Evolutionary conservation across 1,139 yeast genomes (phyloP), one percentile per base, ranked within the genome.

Genomic region (Yamadazyma spencermartinsiae): DNA sequence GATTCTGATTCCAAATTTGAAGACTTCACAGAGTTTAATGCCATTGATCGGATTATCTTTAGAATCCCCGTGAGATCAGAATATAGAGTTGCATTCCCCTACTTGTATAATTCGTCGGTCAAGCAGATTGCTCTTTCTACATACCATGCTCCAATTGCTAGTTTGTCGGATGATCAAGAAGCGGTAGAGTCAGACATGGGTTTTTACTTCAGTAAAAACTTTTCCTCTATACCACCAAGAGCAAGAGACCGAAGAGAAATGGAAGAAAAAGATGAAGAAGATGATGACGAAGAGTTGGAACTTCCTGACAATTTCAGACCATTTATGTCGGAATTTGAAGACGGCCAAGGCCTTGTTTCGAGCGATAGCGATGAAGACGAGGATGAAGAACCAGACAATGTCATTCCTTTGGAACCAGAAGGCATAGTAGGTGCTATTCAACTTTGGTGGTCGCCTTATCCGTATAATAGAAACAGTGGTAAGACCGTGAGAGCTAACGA

Each of bases 21-120:
- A 45, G 97, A 89, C 54, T 85, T 76, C 57, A 87, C 88, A 35
- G 98, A 92, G 57, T 90, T 92, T 62, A 89, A 90, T 55, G 78
- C 95, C 9, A 74, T 90, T 36, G 97, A 90, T 55, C 70, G 96
- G 51, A 80, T 90, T 19, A 88, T 92, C 18, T 84, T 86, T 59
- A 72, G 99, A 45, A 68, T 69, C 9, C 88, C 87, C 0, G 68
- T 88, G 18, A 73, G 86, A 49, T 83, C 95, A 0, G 98, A 92
- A 59, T 86, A 88, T 55, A 76, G 77, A 46, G 85, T 92, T 11
- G 95, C 96, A 3, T 88, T 74, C 48, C 97, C 98, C 0, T 86
- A 78, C 50, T 61, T 94, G 39, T 90, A 86, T 61, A 90, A 90
- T 53, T 82, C 95, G 1, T 68, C 80, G 37, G 94, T 90, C 9